A percentile compares a stretch with the other conserved stretches of the same genome.
phyloP scores from a whole-genome alignment of 73 alveolate species.

The Diophrys sp. region DNA sequence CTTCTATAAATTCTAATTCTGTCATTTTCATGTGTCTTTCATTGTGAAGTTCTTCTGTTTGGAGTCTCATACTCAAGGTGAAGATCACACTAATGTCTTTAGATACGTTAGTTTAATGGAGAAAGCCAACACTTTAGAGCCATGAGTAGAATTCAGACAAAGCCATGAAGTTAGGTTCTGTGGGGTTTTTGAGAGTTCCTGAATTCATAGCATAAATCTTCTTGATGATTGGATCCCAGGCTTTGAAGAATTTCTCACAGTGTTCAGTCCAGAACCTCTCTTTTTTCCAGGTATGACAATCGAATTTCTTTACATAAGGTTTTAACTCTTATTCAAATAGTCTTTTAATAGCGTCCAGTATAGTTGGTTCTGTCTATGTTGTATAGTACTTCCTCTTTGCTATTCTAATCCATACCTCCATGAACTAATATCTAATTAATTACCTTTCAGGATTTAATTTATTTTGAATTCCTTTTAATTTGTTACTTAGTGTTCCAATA shows the following conservation, averaged over 20 bases:
- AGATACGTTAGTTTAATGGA: neutral
- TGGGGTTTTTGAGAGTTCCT: conserved; percentile 76
- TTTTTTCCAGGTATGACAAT: conserved; percentile 53
- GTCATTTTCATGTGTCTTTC: conserved; percentile 57
- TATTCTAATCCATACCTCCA: conserved; percentile 73
- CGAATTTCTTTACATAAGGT: conserved; percentile 30
- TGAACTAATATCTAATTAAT: conserved; percentile 61
- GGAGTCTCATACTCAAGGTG: conserved; percentile 55
- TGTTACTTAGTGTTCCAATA: conserved; percentile 41
- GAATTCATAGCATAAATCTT: conserved; percentile 38
- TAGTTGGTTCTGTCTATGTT: conserved; percentile 33
- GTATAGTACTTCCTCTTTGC: conserved; percentile 61
- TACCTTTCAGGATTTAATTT: conserved; percentile 69
- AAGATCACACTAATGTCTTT: conserved; percentile 51
- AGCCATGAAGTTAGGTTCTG: conserved; percentile 64
- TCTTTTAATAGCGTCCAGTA: conserved; percentile 41
- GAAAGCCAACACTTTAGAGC: neutral
- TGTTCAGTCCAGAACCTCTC: conserved; percentile 59
- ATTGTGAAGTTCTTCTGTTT: conserved; percentile 56
- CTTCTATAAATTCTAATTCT: conserved; percentile 62
- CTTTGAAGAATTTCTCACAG: conserved; percentile 51
- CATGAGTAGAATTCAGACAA: conserved; percentile 73
- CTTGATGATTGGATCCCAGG: neutral
- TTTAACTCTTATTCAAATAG: conserved; percentile 27
- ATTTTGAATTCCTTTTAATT: too few species aligned